phyloP scores from a whole-genome alignment of 331 rosid species.

The Pyrus hybrid region DNA sequence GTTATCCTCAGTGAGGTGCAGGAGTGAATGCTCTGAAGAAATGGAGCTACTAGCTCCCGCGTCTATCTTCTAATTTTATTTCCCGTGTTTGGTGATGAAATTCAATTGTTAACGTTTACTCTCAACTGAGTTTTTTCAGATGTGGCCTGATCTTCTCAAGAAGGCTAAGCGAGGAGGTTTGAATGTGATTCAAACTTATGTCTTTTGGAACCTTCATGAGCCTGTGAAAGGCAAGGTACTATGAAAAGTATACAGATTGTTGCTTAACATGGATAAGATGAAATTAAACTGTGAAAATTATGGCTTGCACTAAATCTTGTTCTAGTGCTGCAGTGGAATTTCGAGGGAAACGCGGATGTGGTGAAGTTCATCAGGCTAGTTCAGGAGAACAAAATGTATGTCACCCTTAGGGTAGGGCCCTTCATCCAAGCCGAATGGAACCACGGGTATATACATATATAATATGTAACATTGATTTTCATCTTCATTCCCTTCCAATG shows the following conservation, averaged over 20 bases:
- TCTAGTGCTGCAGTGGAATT: slow-evolving; percentile 35
- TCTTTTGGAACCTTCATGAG: slow-evolving; percentile 89
- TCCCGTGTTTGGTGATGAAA: neutral
- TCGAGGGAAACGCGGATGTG: slow-evolving; percentile 56
- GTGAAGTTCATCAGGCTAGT: slow-evolving; percentile 55
- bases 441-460: slow-evolving; percentile 50
- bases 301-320: neutral
- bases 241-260: neutral
- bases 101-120: neutral
- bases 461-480: neutral
- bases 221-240: slow-evolving; percentile 64
- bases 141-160: slow-evolving; percentile 66
- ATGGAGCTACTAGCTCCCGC: neutral
- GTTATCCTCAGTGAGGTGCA: neutral
- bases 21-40: neutral
- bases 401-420: slow-evolving; percentile 75
- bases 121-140: slow-evolving; percentile 21
- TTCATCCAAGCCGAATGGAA: slow-evolving; percentile 98
- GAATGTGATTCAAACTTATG: slow-evolving; percentile 77
- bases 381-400: slow-evolving; percentile 48
- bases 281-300: neutral
- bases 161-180: slow-evolving; percentile 76
- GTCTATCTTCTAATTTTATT: neutral
- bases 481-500: neutral
- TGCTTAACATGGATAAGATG: neutral